Conservation (phyloP, 129 eudicot species). For the Flaveria trinervia region DNA sequence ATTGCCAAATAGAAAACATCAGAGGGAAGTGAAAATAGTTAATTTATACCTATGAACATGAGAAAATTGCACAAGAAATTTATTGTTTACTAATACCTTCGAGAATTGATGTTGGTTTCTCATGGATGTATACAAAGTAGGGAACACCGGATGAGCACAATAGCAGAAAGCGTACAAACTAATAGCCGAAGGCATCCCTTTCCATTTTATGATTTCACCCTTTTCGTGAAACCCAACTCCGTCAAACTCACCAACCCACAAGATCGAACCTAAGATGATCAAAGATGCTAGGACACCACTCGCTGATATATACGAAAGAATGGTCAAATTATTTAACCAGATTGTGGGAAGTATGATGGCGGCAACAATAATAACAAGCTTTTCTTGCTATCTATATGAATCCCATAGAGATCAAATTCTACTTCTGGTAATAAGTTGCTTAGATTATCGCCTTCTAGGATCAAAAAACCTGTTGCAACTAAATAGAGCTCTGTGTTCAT, state of each 20-base stretch:
- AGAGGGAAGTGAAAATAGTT: too few relatives aligned
- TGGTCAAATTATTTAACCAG: constrained; percentile 73
- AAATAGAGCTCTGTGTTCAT: constrained; percentile 84
- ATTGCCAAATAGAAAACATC: not conserved
- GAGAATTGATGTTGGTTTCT: constrained; percentile 64
- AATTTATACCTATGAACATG: not conserved
- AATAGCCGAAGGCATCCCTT: constrained; percentile 74
- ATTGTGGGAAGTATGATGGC: constrained; percentile 73
- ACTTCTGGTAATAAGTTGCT: constrained; percentile 59
- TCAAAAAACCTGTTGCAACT: constrained; percentile 86
- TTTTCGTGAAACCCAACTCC: constrained; percentile 74
- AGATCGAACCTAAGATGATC: constrained; percentile 60
- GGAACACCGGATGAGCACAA: constrained; percentile 97
- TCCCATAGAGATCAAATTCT: constrained; percentile 47
- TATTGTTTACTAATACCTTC: constrained; percentile 45
- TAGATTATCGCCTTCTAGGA: constrained; percentile 86
- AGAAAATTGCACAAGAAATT: not conserved
- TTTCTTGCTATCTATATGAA: constrained; percentile 55
- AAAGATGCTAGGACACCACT: constrained; percentile 81
- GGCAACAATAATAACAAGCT: constrained; percentile 63
- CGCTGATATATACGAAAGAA: constrained; percentile 84
- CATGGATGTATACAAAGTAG: constrained; percentile 89
- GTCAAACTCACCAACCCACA: constrained; percentile 78
- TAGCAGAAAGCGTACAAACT: constrained; percentile 91
- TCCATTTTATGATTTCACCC: constrained; percentile 52